phyloP scores from a whole-genome alignment of 768 basidiomycete species.

The Pulveroboletus sp. region DNA sequence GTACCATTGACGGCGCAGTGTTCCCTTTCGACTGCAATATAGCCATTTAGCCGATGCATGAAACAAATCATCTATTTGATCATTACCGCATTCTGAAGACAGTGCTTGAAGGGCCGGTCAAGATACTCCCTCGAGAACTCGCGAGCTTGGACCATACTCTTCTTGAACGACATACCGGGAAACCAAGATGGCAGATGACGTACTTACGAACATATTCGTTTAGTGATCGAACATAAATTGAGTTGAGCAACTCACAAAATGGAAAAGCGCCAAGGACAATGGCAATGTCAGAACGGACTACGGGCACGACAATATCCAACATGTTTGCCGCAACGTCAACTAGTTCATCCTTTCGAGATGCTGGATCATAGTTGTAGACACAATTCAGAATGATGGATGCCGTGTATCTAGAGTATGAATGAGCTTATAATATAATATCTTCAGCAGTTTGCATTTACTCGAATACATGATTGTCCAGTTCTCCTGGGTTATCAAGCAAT shows the following conservation, averaged over 20 bases:
- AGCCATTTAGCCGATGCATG: no score
- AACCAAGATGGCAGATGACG: constrained; percentile 5
- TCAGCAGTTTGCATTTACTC: neutral
- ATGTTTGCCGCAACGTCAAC: neutral
- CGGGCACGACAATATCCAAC: neutral
- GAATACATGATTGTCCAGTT: neutral
- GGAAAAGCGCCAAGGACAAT: neutral
- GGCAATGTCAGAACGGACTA: neutral
- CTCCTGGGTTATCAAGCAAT: neutral
- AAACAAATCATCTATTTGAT: no score
- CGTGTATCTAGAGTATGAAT: constrained; percentile 7
- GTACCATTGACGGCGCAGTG: neutral
- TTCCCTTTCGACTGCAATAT: no score
- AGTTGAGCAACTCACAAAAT: neutral
- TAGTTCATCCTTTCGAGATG: constrained; percentile 6
- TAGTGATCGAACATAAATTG: neutral
- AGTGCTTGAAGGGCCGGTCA: neutral
- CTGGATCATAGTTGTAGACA: constrained; percentile 3
- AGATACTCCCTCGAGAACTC: constrained; percentile 2
- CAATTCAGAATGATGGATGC: no score
- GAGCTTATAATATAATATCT: no score
- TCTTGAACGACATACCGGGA: no score
- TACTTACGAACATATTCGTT: neutral
- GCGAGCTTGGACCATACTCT: neutral
- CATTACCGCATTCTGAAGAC: constrained; percentile 1